Base-by-base conservation (phyloP, 106 monocot genomes). In the Dioscorea alata region DNA sequence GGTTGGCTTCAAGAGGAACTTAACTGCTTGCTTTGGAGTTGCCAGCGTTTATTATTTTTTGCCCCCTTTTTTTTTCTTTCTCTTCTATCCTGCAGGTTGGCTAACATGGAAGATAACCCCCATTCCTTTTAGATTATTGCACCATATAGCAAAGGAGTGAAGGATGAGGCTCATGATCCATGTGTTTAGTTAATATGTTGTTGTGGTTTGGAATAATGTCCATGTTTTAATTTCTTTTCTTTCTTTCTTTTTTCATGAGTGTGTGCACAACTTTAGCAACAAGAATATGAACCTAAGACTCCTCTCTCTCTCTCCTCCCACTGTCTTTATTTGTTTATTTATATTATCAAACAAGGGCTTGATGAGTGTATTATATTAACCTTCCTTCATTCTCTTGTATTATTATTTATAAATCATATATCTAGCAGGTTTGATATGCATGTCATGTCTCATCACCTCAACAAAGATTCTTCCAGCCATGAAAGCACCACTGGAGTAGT, bases 401-500 rank as follows among this genome's bases (percentile, higher is more conserved):
- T 28, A 28, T 28, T 28, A 28, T 28, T 28, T 28, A 28, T 28
- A 28, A 28, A 28, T 1, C 28, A 28, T 28, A 28, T 42, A 42
- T 6, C 42, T 54, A 54, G 7, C 54, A 54, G 54, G 54, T 57
- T 49, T 72, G 70, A 57, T 63, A 1, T 28, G 28, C 28, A 74
- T 74, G 77, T 54, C 42, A 54, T 54, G 54, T 80, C 80, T 74
- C 74, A 74, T 74, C 80, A 80, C 50, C 23, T 48, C 23, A 54
- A 74, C 61, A 56, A 70, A 81, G 85, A 85, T 77, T 81, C 77
- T 85, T 81, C 77, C 80, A 68, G 69, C 74, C 80, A 57, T 71
- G 77, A 65, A 80, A 79, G 60, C 74, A 35, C 48, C 22, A 17
- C 54, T 57, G 49, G 32, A 28, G 34, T 42, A 28, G 59, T 24